phyloP scores from a whole-genome alignment of 306 rosid species.

The Prosopis cineraria region DNA sequence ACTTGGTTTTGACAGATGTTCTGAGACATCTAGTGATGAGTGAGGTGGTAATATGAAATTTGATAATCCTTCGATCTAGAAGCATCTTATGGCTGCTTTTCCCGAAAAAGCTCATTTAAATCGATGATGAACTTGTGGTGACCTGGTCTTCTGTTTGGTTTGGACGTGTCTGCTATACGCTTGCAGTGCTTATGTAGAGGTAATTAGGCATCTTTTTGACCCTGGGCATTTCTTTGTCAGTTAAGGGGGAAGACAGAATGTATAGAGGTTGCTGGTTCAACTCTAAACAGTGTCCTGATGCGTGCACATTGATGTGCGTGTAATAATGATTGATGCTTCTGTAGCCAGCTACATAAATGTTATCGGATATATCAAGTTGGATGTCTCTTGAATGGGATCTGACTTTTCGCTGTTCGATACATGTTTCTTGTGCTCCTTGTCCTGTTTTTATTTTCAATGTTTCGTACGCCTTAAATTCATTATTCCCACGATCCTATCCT shows the following conservation, averaged over 20 bases:
- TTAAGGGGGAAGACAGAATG: neutral
- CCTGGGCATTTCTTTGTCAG: neutral
- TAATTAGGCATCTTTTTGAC: neutral
- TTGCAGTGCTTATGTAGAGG: neutral
- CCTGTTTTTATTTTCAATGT: neutral
- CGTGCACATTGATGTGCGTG: neutral
- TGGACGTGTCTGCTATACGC: neutral
- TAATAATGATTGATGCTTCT: constrained; percentile 28
- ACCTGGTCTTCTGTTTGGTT: neutral
- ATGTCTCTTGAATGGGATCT: constrained; percentile 34
- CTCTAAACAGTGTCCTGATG: constrained; percentile 31
- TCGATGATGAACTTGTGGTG: neutral
- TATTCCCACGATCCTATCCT: neutral
- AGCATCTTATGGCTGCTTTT: neutral
- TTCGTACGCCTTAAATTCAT: neutral
- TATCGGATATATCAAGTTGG: constrained; percentile 42
- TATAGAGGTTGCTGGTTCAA: constrained; percentile 35
- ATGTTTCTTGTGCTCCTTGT: neutral
- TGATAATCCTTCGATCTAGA: neutral
- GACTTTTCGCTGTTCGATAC: constrained; percentile 46
- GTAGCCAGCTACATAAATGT: constrained; percentile 42
- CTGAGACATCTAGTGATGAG: neutral
- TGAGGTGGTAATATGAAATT: neutral
- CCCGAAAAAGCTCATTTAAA: neutral
- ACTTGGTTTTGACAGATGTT: neutral